These are phyloP conservation scores for Triangularia setosa DNA, from an alignment of 2,329 filamentous ascomycete species.

Conservation along the genomic window DNA sequence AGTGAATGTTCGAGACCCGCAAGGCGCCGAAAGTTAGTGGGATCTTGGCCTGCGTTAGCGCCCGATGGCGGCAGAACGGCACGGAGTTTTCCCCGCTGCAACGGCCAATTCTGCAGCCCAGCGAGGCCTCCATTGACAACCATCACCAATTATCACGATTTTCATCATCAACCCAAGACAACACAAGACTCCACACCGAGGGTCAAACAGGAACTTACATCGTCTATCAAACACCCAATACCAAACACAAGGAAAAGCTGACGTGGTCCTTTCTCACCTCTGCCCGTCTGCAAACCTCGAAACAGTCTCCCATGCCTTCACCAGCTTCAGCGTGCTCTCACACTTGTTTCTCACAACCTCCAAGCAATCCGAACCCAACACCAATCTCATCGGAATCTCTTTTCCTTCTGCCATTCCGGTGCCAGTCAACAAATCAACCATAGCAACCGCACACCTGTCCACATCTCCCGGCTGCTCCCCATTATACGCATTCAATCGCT, in stretches of 20 bases:
- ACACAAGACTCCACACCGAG: background rate
- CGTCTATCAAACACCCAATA: background rate
- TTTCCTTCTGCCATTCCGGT: slow-evolving; percentile 44
- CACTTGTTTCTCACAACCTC: slow-evolving; percentile 41
- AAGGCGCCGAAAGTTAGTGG: background rate
- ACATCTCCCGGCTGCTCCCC: slow-evolving; percentile 45
- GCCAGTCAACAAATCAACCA: slow-evolving; percentile 46
- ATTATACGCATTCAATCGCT: slow-evolving; percentile 30
- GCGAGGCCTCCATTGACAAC: background rate
- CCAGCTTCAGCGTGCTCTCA: slow-evolving; percentile 36
- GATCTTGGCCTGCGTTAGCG: background rate
- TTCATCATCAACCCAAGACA: background rate
- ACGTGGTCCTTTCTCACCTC: background rate
- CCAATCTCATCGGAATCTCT: slow-evolving; percentile 49
- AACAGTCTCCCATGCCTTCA: slow-evolving; percentile 49
- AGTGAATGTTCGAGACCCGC: background rate
- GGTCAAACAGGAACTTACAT: background rate
- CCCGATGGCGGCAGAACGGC: background rate
- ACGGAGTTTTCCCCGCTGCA: background rate
- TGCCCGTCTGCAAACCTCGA: slow-evolving; percentile 32
- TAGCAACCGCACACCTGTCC: slow-evolving; percentile 40
- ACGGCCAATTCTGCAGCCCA: background rate
- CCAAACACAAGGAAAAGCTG: background rate
- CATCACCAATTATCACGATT: background rate
- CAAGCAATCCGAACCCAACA: slow-evolving; percentile 52